A percentile compares a stretch with the other conserved stretches of the same genome.
phyloP scores from a whole-genome alignment of 2,329 filamentous ascomycete species.

The Berkeleyomyces basicola region DNA sequence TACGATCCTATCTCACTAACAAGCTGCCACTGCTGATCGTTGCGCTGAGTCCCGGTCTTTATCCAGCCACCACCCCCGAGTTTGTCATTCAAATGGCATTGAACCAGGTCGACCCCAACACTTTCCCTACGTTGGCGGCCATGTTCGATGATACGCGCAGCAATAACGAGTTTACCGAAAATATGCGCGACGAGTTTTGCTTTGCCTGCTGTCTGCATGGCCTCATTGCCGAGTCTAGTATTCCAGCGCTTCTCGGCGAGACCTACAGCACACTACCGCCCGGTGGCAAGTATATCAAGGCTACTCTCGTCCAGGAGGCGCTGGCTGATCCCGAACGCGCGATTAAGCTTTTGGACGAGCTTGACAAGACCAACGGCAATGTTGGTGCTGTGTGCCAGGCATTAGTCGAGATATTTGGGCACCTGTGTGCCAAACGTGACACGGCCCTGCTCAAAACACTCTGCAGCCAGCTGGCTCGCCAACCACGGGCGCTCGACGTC shows the following conservation, averaged over 20 bases:
- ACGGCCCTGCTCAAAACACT: conserved; percentile 65
- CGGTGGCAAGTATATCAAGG: conserved; percentile 59
- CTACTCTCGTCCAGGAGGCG: conserved; percentile 63
- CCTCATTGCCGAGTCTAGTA: conserved; percentile 61
- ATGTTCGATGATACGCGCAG: conserved; percentile 42
- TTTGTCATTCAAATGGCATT: conserved; percentile 57
- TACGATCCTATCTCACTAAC: conserved; percentile 74
- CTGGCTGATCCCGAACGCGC: conserved; percentile 58
- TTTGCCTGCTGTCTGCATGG: conserved; percentile 81
- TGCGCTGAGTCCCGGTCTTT: conserved; percentile 45
- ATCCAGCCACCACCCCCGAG: conserved; percentile 56
- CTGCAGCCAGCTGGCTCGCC: conserved; percentile 56
- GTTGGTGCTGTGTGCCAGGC: conserved; percentile 72
- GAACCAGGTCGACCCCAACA: conserved; percentile 63
- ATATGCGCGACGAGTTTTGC: conserved; percentile 56
- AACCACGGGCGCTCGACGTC: conserved; percentile 56
- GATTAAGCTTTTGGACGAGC: conserved; percentile 59
- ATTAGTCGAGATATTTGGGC: conserved; percentile 52
- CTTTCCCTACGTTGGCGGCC: conserved; percentile 45
- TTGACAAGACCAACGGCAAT: conserved; percentile 85
- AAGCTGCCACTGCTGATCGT: conserved; percentile 40
- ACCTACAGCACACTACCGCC: conserved; percentile 64
- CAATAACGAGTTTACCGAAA: conserved; percentile 38
- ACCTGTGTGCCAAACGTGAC: conserved; percentile 55
- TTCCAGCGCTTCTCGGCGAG: conserved; percentile 68